These are phyloP conservation scores for Paratinospora sagittata DNA, from an alignment of 164 flowering plant genomes.

Conservation along the genomic window DNA sequence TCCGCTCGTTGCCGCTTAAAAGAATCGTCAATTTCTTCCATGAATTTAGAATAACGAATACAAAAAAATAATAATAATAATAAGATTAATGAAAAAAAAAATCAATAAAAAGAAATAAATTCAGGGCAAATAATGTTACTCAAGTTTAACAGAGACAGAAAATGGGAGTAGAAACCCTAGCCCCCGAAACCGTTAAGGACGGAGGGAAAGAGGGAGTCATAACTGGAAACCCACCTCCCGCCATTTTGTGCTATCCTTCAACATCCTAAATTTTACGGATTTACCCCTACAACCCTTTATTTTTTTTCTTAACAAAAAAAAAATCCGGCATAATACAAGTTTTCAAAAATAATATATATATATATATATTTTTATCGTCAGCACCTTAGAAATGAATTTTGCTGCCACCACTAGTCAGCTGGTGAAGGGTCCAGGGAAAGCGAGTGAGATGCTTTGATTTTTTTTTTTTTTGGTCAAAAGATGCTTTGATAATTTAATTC, in stretches of 20 bases:
- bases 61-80: neutral
- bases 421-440: neutral
- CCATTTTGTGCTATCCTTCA: neutral
- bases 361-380: too few relatives aligned
- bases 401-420: neutral
- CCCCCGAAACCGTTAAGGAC: neutral
- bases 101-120: neutral
- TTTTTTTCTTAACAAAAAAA: too few relatives aligned
- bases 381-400: too few relatives aligned
- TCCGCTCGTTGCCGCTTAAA: conserved; percentile 8
- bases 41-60: neutral
- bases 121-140: neutral
- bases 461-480: neutral
- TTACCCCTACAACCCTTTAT: too few relatives aligned
- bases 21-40: conserved; percentile 14
- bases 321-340: too few relatives aligned
- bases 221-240: neutral
- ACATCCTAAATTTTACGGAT: too few relatives aligned
- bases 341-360: too few relatives aligned
- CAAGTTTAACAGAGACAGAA: too few relatives aligned
- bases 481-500: too few relatives aligned
- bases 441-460: neutral
- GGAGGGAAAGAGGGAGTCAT: neutral
- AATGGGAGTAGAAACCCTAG: neutral
- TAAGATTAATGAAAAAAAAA: too few relatives aligned